These are phyloP conservation scores for Ramalina intermedia DNA, from an alignment of 495 filamentous ascomycete genomes.

Conservation along the genomic window DNA sequence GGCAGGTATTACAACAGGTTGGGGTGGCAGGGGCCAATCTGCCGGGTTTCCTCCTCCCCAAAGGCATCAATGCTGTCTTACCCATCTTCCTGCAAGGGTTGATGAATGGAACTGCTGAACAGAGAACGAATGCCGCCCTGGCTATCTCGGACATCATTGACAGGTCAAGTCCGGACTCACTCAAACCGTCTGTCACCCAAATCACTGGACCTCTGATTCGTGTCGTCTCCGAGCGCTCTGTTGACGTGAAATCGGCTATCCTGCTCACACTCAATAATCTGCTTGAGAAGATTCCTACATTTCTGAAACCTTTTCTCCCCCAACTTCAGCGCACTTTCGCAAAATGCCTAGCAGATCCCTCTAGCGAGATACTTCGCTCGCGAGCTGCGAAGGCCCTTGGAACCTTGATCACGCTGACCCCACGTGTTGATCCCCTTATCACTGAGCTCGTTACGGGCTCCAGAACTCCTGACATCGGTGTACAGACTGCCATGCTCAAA, in stretches of 20 bases:
- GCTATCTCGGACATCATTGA: slow-evolving; percentile 94
- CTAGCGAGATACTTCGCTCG: slow-evolving; percentile 74
- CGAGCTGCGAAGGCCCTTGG: slow-evolving; percentile 92
- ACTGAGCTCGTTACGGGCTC: slow-evolving; percentile 79
- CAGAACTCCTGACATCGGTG: slow-evolving; percentile 75
- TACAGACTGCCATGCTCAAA: slow-evolving; percentile 93
- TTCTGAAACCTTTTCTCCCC: slow-evolving; percentile 91
- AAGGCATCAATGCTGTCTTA: slow-evolving; percentile 92
- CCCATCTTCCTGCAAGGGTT: slow-evolving; percentile 96
- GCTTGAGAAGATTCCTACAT: slow-evolving; percentile 88
- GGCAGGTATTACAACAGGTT: slow-evolving; percentile 70
- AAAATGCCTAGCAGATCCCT: slow-evolving; percentile 82
- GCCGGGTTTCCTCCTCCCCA: slow-evolving; percentile 81
- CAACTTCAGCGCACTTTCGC: slow-evolving; percentile 95
- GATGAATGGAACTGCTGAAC: slow-evolving; percentile 87
- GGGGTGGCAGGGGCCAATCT: slow-evolving; percentile 76
- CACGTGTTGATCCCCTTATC: slow-evolving; percentile 83
- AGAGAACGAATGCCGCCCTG: slow-evolving; percentile 79
- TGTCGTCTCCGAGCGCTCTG: slow-evolving; percentile 88
- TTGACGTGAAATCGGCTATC: slow-evolving; percentile 89
- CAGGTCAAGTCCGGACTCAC: slow-evolving; percentile 63
- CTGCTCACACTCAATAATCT: slow-evolving; percentile 87
- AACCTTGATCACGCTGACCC: slow-evolving; percentile 89
- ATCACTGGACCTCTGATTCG: slow-evolving; percentile 95
- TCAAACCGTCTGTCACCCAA: slow-evolving; percentile 90